Evolutionary conservation across 164 flowering plant genomes (phyloP), one percentile per base, ranked within the genome.

Genomic region (Aristolochia californica): DNA sequence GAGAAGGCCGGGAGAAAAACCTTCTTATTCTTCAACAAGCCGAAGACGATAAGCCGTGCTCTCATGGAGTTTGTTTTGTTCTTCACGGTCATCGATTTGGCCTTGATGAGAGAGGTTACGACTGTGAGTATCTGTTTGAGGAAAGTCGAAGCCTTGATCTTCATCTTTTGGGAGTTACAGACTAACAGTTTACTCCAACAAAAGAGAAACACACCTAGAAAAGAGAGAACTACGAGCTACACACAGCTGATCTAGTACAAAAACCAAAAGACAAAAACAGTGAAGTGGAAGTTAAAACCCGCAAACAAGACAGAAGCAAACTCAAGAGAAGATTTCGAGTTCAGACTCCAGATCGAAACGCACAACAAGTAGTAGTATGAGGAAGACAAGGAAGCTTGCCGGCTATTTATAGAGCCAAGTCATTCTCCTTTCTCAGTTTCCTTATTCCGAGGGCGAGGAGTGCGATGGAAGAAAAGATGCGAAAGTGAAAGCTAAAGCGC

Each of bases 11-110:
- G 68, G 51, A 78, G 45, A 56, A 83, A 40, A 2, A 79, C 55
- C 70, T 77, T 81, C 65, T 75, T 78, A 64, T 78, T 77, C 30
- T 66, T 70, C 55, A 84, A 58, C 55, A 84, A 25, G 2, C 81
- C 76, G 49, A 78, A 60, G 55, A 84, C 60, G 28, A 79, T 61
- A 27, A 79, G 51, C 0, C 87, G 77, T 12, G 81, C 73, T 65
- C 74, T 76, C 8, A 78, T 56, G 57, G 81, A 75, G 16, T 67
- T 70, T 0, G 77, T 67, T 63, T 75, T 80, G 67, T 59, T 60
- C 77, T 76, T 84, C 21, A 82, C 52, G 12, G 83, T 78, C 57
- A 70, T 10, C 10, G 75, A 61, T 58, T 76, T 84, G 25, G 83
- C 72, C 67, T 76, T 80, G 5, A 79, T 70, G 43, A 78, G 61